These are phyloP conservation scores for Monosporascus ibericus DNA, from an alignment of 2,329 filamentous ascomycete species.

Conservation along the genomic window DNA sequence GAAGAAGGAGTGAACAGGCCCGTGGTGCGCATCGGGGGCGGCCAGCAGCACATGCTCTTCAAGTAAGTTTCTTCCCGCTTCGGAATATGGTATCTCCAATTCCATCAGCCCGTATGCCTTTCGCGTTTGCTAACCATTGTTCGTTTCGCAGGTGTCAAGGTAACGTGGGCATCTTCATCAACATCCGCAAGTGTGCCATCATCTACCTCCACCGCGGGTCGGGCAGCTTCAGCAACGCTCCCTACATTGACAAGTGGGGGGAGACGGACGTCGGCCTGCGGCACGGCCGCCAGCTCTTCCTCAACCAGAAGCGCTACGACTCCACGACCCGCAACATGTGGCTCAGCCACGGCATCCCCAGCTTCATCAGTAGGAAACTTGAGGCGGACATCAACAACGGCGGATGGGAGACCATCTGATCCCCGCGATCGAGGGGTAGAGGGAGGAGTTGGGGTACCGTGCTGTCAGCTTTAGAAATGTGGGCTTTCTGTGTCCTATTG, in stretches of 20 bases:
- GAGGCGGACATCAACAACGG: conserved; percentile 97
- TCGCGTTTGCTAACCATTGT: conserved; percentile 14
- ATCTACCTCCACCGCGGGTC: conserved; percentile 78
- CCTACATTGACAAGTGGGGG: conserved; percentile 93
- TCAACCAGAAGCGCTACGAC: conserved; percentile 94
- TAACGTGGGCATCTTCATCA: conserved; percentile 90
- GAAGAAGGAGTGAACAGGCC: conserved; percentile 33
- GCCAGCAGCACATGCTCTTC: conserved; percentile 75
- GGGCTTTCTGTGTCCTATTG: too few relatives aligned
- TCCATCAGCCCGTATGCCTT: neutral
- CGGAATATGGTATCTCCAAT: neutral
- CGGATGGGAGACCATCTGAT: conserved; percentile 85
- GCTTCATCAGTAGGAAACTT: conserved; percentile 80
- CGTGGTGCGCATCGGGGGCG: conserved; percentile 62
- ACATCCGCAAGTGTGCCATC: conserved; percentile 91
- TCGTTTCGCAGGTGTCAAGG: conserved; percentile 64
- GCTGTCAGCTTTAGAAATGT: too few relatives aligned
- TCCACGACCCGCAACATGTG: conserved; percentile 78
- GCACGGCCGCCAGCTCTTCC: conserved; percentile 79
- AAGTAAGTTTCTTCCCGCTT: conserved; percentile 52
- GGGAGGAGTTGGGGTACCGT: neutral
- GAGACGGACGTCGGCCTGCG: conserved; percentile 89
- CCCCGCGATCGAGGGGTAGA: neutral
- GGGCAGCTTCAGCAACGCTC: conserved; percentile 80
- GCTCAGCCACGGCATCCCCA: conserved; percentile 80